These are phyloP conservation scores for Moesziomyces antarcticus DNA, from an alignment of 1,284 basidiomycete species.

Conservation along the genomic window DNA sequence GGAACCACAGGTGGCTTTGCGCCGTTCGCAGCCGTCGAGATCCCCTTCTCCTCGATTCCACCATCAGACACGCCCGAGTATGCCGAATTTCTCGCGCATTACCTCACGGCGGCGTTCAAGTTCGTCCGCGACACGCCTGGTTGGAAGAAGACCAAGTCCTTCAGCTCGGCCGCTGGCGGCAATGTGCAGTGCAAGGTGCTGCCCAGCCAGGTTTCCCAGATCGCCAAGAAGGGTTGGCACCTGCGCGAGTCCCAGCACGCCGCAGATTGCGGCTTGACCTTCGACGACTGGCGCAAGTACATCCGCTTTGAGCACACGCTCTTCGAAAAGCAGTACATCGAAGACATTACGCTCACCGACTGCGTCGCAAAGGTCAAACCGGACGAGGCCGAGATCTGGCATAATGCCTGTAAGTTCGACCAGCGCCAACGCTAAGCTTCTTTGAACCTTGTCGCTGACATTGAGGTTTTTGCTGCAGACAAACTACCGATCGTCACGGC, in stretches of 20 bases:
- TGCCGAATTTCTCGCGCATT: constrained; percentile 28
- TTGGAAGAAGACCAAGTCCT: constrained; percentile 40
- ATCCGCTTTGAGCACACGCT: constrained; percentile 50
- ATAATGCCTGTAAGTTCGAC: constrained; percentile 38
- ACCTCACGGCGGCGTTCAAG: constrained; percentile 32
- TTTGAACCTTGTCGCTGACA: too few relatives aligned
- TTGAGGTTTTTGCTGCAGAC: constrained; percentile 12
- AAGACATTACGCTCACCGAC: constrained; percentile 35
- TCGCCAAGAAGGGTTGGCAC: constrained; percentile 57
- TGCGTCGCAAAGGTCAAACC: constrained; percentile 41
- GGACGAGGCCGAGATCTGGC: constrained; percentile 53
- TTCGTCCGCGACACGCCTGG: constrained; percentile 25
- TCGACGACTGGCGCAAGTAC: constrained; percentile 50
- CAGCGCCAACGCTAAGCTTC: background rate
- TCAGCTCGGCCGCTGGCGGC: constrained; percentile 27
- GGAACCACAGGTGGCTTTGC: constrained; percentile 1
- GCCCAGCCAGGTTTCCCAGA: constrained; percentile 16
- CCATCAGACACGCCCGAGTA: constrained; percentile 37
- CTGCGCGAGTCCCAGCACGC: constrained; percentile 47
- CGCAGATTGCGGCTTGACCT: constrained; percentile 34
- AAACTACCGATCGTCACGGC: constrained; percentile 53
- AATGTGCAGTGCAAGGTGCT: constrained; percentile 35
- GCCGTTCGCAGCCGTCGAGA: constrained; percentile 33
- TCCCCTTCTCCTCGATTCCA: constrained; percentile 35
- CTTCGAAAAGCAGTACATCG: constrained; percentile 56